Evolutionary conservation across 2,329 filamentous ascomycete species (phyloP).

Genomic region (Alternaria ventricosa): DNA sequence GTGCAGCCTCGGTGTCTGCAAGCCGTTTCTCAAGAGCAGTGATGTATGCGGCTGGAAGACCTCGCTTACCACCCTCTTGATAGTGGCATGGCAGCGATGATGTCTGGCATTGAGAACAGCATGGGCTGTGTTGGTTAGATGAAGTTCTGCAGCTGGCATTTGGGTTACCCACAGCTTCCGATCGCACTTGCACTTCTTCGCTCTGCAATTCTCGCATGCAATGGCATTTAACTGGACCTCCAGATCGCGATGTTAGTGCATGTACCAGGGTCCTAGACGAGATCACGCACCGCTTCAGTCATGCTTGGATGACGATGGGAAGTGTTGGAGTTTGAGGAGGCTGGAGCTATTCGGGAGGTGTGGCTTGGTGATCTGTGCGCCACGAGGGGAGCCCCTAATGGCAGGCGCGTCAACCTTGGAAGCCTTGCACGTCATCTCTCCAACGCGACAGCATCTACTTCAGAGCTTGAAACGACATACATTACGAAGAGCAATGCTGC

Average conservation of each 20-base stretch:
- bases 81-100: constrained; percentile 26
- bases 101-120: constrained; percentile 30
- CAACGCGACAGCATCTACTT: background rate
- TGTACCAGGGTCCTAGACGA: background rate
- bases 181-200: constrained; percentile 39
- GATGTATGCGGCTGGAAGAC: constrained; percentile 36
- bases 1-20: constrained; percentile 31
- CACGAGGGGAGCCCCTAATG: background rate
- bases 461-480: background rate
- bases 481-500: background rate
- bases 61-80: constrained; percentile 34
- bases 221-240: constrained; percentile 25
- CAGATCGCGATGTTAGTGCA: background rate
- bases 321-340: background rate
- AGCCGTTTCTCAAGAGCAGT: constrained; percentile 30
- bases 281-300: background rate
- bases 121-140: constrained; percentile 21
- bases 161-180: constrained; percentile 24
- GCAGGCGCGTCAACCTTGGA: background rate
- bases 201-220: constrained; percentile 35
- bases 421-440: background rate
- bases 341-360: background rate
- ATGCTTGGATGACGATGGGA: background rate
- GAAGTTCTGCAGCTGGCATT: background rate
- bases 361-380: constrained; percentile 1